Evolutionary conservation across 2,329 filamentous ascomycete genomes (phyloP).

Genomic region (Ophiosphaerella narmari): DNA sequence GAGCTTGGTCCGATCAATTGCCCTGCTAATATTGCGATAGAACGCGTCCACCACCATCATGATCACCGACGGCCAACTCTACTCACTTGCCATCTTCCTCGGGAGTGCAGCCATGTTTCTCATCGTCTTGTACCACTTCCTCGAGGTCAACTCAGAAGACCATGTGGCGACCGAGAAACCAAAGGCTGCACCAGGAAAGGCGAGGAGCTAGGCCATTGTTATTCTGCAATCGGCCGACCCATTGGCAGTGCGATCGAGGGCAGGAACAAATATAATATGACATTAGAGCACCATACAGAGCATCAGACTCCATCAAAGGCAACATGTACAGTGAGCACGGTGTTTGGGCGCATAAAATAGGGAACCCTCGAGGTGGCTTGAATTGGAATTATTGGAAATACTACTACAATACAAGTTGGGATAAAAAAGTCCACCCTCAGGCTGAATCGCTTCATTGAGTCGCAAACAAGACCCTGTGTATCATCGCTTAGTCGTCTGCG

Average conservation of each 20-base stretch:
- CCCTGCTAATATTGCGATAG: slow-evolving; percentile 20
- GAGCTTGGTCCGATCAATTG: background rate
- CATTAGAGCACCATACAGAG: too few species aligned
- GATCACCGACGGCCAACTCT: slow-evolving; percentile 93
- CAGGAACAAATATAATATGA: too few species aligned
- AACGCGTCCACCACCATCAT: slow-evolving; percentile 61
- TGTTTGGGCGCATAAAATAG: slow-evolving; percentile 7
- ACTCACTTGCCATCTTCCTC: slow-evolving; percentile 89
- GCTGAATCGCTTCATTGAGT: too few species aligned
- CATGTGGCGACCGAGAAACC: slow-evolving; percentile 35
- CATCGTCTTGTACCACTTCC: slow-evolving; percentile 93
- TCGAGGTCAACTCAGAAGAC: slow-evolving; percentile 86
- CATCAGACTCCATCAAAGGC: background rate
- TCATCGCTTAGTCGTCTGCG: slow-evolving; percentile 24
- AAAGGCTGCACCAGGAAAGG: slow-evolving; percentile 33
- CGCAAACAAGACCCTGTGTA: too few species aligned
- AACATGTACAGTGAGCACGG: slow-evolving; percentile 2
- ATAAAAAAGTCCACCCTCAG: too few species aligned
- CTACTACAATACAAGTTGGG: background rate
- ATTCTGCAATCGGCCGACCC: too few species aligned
- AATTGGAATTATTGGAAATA: background rate
- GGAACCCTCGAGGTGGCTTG: background rate
- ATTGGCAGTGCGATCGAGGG: too few species aligned
- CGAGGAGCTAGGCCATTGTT: slow-evolving; percentile 12
- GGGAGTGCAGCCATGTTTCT: slow-evolving; percentile 88